Evolutionary conservation across 2,329 filamentous ascomycete genomes (phyloP), one percentile per base, ranked within the genome.

Genomic region (Hypoxylon sp.): DNA sequence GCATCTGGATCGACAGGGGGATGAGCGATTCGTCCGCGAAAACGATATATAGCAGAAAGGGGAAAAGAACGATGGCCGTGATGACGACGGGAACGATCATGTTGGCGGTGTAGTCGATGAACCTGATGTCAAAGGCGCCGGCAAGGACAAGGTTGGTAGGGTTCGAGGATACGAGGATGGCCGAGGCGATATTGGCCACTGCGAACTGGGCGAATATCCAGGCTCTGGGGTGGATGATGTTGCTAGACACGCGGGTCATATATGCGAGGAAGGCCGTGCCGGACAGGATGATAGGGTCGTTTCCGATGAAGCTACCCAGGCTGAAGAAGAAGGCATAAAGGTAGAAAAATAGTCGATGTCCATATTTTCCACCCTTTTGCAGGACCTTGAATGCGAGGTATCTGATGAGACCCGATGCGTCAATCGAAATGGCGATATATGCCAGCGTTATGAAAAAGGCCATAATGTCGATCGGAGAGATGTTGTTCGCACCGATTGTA

Each of bases 341-440:
- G 72, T 89, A 91, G 74, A 92, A 88, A 79, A 89, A 93, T 1
- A 93, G 80, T 24, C 83, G 77, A 62, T 89, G 87, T 0, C 90
- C 90, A n/a, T 84, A 83, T 62, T 87, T 82, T 3, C 90, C 89
- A 49, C 87, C 89, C 77, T 84, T 87, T 59, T 89, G 82, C 2
- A 92, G 79, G 0, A 92, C 89, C 64, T 86, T 90, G 79, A 91
- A 91, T 0, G 90, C 89, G 20, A 92, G 73, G 65, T 82, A 92
- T 56, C 89, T 80, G 70, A 92, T 91, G 15, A 92, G 79, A 3
- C 90, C 90, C 0, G 90, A 92, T 2, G 90, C 89, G 67, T 92
- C 90, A 62, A 92, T 91, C 0, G 89, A 92, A 47, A 93, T 91
- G 48, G 90, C 90, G 62, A 92, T 91, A 70, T 92, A 93, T 2